Conservation (phyloP, 768 basidiomycete species). For the Mycena albidolilacea region DNA sequence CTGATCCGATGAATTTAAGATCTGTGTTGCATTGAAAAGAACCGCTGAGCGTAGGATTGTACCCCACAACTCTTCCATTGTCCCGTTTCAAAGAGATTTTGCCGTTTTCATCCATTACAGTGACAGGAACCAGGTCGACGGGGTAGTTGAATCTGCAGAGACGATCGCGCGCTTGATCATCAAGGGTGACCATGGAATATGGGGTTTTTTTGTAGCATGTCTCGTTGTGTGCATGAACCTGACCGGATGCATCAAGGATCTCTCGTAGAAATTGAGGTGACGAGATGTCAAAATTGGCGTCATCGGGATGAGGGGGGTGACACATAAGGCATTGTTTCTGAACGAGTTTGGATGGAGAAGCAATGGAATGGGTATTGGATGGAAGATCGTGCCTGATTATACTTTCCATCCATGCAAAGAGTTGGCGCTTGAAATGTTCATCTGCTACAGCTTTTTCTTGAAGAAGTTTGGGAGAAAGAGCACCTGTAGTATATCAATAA, state of each 20-base stretch:
- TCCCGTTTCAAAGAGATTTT: slow-evolving; percentile 26
- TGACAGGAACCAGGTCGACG: neutral
- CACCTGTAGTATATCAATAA: neutral
- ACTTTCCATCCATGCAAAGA: slow-evolving; percentile 24
- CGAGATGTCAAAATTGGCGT: neutral
- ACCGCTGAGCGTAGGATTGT: slow-evolving; percentile 25
- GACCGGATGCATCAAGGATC: slow-evolving; percentile 11
- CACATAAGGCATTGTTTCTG: slow-evolving; percentile 1
- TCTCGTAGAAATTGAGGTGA: slow-evolving; percentile 17
- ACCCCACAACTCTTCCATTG: slow-evolving; percentile 25
- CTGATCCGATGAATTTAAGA: slow-evolving; percentile 36
- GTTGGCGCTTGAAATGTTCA: slow-evolving; percentile 10
- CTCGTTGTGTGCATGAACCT: slow-evolving; percentile 9
- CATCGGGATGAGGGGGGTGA: slow-evolving; percentile 5
- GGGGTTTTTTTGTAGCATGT: slow-evolving; percentile 21
- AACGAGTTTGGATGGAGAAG: neutral
- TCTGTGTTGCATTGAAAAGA: slow-evolving; percentile 38
- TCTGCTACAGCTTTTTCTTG: neutral
- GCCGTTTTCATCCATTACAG: slow-evolving; percentile 37
- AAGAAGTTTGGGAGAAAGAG: slow-evolving; percentile 10
- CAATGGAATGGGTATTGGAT: neutral
- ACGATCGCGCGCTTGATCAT: slow-evolving; percentile 22
- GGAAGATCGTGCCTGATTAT: slow-evolving; percentile 16
- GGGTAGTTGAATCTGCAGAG: slow-evolving; percentile 37
- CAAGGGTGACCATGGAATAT: neutral